These are phyloP conservation scores for Domatiomyces catenatus DNA, from an alignment of 2,329 filamentous ascomycete species.

Conservation along the genomic window DNA sequence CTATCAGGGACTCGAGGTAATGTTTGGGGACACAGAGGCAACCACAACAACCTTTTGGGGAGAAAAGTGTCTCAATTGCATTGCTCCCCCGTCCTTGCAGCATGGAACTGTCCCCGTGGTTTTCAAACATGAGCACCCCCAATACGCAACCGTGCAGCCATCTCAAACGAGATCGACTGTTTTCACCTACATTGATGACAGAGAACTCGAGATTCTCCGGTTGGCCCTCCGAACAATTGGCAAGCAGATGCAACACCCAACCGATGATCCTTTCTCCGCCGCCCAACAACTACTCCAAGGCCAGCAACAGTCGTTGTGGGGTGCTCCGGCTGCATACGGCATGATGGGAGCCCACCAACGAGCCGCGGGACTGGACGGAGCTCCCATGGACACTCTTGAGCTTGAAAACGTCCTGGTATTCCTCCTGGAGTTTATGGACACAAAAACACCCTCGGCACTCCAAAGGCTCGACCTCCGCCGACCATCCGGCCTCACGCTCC, in stretches of 20 bases:
- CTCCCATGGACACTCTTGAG: conserved; percentile 30
- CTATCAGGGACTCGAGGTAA: conserved; percentile 62
- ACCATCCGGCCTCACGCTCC: conserved; percentile 60
- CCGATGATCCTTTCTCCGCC: conserved; percentile 35
- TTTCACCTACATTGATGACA: conserved; percentile 53
- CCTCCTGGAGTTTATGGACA: conserved; percentile 63
- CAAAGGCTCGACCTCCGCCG: conserved; percentile 51
- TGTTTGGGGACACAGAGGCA: conserved; percentile 59
- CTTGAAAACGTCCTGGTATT: conserved; percentile 55
- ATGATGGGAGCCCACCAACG: conserved; percentile 32
- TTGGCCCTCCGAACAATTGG: conserved; percentile 31
- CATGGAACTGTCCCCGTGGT: conserved; percentile 57
- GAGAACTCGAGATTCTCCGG: conserved; percentile 33
- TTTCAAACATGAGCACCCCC: conserved; percentile 42
- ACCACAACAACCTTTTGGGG: conserved; percentile 70
- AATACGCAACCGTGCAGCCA: conserved; percentile 30
- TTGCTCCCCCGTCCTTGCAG: conserved; percentile 54
- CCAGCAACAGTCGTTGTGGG: conserved; percentile 14
- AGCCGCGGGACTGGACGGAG: conserved; percentile 28
- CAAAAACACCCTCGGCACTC: conserved; percentile 31
- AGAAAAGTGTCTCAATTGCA: conserved; percentile 61
- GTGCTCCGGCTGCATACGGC: conserved; percentile 21
- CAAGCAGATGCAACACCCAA: conserved; percentile 31
- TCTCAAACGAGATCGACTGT: conserved; percentile 32
- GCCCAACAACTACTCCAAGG: conserved; percentile 28